Conservation (phyloP, 208 protist genomes). For the Vickermania spadyakhi region DNA sequence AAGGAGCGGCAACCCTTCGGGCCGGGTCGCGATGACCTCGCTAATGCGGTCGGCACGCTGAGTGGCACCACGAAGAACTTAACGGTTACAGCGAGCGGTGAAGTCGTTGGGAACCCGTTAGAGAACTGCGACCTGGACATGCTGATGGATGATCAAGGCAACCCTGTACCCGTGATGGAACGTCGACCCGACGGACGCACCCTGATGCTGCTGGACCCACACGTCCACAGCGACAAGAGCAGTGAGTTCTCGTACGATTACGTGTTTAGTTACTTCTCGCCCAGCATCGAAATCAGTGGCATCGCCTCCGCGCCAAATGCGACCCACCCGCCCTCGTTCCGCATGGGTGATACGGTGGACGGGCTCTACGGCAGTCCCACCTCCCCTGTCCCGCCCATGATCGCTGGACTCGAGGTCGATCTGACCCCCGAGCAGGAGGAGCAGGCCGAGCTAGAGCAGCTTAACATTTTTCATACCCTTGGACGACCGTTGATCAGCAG, state of each 20-base stretch:
- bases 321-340: neutral
- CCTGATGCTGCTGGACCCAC: constrained; percentile 29
- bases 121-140: neutral
- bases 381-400: neutral
- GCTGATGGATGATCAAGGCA: constrained; percentile 1
- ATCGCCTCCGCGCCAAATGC: neutral
- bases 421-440: constrained; percentile 13
- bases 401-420: constrained; percentile 6
- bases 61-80: neutral
- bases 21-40: constrained; percentile 3
- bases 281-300: constrained; percentile 23
- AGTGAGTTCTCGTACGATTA: constrained; percentile 50
- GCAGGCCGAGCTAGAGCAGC: constrained; percentile 46
- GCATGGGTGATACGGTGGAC: neutral
- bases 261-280: constrained; percentile 47
- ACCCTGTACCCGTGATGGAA: constrained; percentile 31
- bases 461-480: constrained; percentile 29
- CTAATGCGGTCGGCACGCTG: neutral
- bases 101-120: neutral
- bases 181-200: constrained; percentile 40
- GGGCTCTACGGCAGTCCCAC: neutral
- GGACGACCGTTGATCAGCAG: constrained; percentile 34
- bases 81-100: neutral
- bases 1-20: constrained; percentile 34
- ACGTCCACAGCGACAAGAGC: constrained; percentile 7